Conservation (phyloP, 2,329 filamentous ascomycete species). For the Chaetomium sp. region DNA sequence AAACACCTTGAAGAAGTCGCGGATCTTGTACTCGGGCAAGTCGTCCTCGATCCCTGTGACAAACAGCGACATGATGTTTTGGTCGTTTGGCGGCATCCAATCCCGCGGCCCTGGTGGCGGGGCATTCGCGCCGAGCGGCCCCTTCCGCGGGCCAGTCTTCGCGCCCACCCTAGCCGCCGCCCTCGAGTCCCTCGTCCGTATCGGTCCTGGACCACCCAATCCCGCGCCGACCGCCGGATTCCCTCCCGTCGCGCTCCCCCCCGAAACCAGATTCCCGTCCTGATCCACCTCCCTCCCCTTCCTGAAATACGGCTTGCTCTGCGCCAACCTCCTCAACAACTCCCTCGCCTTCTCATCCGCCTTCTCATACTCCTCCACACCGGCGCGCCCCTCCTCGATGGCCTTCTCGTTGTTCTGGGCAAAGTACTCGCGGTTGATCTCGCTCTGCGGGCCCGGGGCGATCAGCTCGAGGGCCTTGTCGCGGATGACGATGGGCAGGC, state of each 20-base stretch:
- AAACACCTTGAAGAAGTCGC: slow-evolving; percentile 85
- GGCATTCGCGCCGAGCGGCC: slow-evolving; percentile 66
- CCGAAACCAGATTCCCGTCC: slow-evolving; percentile 46
- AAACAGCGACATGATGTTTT: slow-evolving; percentile 88
- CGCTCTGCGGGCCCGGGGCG: slow-evolving; percentile 85
- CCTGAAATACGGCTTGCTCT: slow-evolving; percentile 93
- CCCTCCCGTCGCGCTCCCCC: slow-evolving; percentile 45
- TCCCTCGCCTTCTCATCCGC: slow-evolving; percentile 96
- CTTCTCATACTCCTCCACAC: slow-evolving; percentile 90
- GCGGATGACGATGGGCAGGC: slow-evolving; percentile 88
- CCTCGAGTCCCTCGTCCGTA: slow-evolving; percentile 70
- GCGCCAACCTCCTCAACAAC: slow-evolving; percentile 78
- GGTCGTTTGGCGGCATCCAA: slow-evolving; percentile 80
- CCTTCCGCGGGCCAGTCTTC: slow-evolving; percentile 49
- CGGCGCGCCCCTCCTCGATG: slow-evolving; percentile 86
- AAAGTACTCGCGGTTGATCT: slow-evolving; percentile 95
- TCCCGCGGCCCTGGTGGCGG: slow-evolving; percentile 81
- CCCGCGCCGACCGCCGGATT: slow-evolving; percentile 58
- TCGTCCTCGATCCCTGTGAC: slow-evolving; percentile 96
- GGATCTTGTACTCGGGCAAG: slow-evolving; percentile 85
- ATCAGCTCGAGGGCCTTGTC: slow-evolving; percentile 98
- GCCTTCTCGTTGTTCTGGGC: slow-evolving; percentile 96
- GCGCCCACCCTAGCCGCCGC: slow-evolving; percentile 56
- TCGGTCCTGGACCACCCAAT: slow-evolving; percentile 68
- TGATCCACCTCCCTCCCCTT: slow-evolving; percentile 78